Percentiles rank a stretch among this genome's conserved stretches.
phyloP scores from a whole-genome alignment of 179 eudicot species.

The Silene vulgaris region DNA sequence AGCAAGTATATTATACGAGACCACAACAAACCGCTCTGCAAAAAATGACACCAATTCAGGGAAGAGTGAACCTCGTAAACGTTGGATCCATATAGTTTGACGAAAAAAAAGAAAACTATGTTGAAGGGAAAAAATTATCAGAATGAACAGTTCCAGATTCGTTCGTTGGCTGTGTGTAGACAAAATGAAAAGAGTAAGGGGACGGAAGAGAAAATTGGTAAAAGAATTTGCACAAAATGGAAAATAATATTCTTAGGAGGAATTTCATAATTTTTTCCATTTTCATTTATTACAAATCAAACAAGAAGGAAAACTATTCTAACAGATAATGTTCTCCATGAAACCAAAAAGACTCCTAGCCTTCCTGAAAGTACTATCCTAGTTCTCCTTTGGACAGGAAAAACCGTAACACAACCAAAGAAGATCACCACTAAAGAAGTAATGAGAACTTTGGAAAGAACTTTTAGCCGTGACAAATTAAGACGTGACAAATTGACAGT shows the following conservation, averaged over 20 bases:
- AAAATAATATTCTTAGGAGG: background rate
- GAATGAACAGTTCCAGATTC: background rate
- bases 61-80: background rate
- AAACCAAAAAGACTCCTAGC: background rate
- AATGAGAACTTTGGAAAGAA: background rate
- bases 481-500: background rate
- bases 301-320: background rate
- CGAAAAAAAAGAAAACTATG: background rate
- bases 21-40: constrained; percentile 73
- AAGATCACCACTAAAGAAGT: background rate
- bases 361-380: background rate
- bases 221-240: background rate
- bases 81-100: background rate
- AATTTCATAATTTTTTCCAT: background rate
- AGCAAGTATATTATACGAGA: constrained; percentile 90
- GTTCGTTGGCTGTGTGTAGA: background rate
- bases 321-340: background rate
- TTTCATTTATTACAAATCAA: background rate
- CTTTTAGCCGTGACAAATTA: background rate
- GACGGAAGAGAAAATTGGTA: background rate
- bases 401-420: background rate
- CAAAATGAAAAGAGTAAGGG: background rate
- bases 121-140: background rate
- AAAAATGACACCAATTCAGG: constrained; percentile 17
- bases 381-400: background rate